These are phyloP conservation scores for Furcasterigmium furcatum DNA, from an alignment of 2,329 filamentous ascomycete genomes.

Conservation along the genomic window DNA sequence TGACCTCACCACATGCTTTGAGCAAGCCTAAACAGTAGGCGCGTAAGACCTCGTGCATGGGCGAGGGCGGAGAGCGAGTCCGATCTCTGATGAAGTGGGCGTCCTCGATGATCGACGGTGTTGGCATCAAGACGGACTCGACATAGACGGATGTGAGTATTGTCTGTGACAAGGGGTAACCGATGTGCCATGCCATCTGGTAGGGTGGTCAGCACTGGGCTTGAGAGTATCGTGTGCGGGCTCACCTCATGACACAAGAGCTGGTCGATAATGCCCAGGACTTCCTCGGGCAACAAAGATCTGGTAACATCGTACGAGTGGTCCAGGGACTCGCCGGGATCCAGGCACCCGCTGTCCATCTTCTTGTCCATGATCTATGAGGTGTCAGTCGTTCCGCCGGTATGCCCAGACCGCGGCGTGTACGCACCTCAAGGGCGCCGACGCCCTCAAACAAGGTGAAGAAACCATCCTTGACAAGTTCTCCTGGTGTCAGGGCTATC, in stretches of 20 bases:
- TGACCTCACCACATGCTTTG: conserved; percentile 78
- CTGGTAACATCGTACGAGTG: conserved; percentile 74
- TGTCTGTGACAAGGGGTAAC: conserved; percentile 93
- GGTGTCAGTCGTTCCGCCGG: background rate
- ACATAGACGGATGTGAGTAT: conserved; percentile 91
- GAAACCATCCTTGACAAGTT: conserved; percentile 88
- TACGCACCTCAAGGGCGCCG: conserved; percentile 69
- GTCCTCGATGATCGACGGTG: conserved; percentile 60
- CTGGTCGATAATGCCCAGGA: conserved; percentile 92
- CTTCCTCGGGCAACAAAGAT: conserved; percentile 69
- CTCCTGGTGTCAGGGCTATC: conserved; percentile 71
- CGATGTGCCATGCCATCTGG: conserved; percentile 93
- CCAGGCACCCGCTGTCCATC: conserved; percentile 92
- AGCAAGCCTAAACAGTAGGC: conserved; percentile 84
- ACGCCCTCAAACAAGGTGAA: conserved; percentile 96
- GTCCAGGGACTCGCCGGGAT: conserved; percentile 76
- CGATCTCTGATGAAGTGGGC: conserved; percentile 55
- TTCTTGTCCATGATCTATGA: conserved; percentile 94
- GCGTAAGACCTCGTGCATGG: conserved; percentile 64
- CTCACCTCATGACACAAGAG: conserved; percentile 81
- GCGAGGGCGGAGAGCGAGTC: conserved; percentile 20
- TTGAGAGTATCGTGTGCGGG: background rate
- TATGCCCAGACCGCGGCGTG: background rate
- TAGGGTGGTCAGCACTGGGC: conserved; percentile 5
- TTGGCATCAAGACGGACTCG: conserved; percentile 74